These are phyloP conservation scores for Eucalyptus cloeziana DNA, from an alignment of 345 rosid species.

Conservation along the genomic window DNA sequence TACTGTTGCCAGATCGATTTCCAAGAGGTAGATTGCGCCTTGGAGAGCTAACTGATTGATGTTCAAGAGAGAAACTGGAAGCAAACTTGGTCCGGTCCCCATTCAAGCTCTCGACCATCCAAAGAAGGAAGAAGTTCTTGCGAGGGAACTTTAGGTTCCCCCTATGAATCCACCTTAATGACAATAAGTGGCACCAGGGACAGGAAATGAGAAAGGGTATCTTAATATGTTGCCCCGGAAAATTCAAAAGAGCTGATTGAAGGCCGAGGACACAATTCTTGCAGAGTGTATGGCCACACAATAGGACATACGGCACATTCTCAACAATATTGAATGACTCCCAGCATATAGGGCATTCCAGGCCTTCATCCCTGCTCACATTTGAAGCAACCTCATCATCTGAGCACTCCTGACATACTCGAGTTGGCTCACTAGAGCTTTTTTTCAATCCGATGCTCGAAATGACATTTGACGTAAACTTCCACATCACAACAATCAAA, in stretches of 20 bases:
- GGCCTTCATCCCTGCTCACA: constrained; percentile 17
- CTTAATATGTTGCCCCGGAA: constrained; percentile 12
- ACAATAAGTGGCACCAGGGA: constrained; percentile 32
- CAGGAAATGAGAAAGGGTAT: constrained; percentile 33
- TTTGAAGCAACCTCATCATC: constrained; percentile 18
- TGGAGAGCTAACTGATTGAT: constrained; percentile 1
- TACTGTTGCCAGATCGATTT: background rate
- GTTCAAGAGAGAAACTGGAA: constrained; percentile 7
- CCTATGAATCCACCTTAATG: constrained; percentile 14
- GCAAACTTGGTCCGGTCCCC: constrained; percentile 5
- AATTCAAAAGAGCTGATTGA: constrained; percentile 20
- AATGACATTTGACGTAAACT: constrained; percentile 5
- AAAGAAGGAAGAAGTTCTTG: constrained; percentile 32
- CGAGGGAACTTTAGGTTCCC: constrained; percentile 26
- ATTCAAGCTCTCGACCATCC: constrained; percentile 39
- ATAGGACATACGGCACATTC: constrained; percentile 26
- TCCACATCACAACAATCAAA: background rate
- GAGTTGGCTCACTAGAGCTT: background rate
- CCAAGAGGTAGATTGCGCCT: background rate
- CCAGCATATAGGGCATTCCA: constrained; percentile 42
- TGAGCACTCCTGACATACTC: constrained; percentile 17
- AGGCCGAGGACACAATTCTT: constrained; percentile 26
- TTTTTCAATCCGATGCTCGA: constrained; percentile 5
- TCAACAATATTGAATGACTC: constrained; percentile 39
- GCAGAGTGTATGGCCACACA: constrained; percentile 40